These are phyloP conservation scores for Millerozyma miso DNA, from an alignment of 805 yeast genomes.

Conservation along the genomic window DNA sequence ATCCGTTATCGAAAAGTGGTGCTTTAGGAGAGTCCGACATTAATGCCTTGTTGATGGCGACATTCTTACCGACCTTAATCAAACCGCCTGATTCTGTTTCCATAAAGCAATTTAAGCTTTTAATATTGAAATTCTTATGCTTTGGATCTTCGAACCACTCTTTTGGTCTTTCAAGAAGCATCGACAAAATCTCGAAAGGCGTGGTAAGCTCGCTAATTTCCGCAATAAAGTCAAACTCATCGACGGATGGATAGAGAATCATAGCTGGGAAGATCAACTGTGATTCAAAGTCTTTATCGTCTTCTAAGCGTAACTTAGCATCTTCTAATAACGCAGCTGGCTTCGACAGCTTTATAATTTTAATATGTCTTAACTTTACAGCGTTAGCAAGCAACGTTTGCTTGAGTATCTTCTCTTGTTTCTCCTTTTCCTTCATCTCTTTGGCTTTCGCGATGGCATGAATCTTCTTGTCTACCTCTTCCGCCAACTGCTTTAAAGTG, in stretches of 20 bases:
- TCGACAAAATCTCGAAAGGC: conserved; percentile 56
- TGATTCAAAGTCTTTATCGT: conserved; percentile 64
- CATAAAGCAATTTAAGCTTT: conserved; percentile 67
- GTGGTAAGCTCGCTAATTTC: conserved; percentile 71
- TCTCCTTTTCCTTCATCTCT: conserved; percentile 33
- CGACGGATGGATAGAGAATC: conserved; percentile 75
- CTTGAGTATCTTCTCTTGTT: conserved; percentile 38
- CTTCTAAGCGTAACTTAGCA: conserved; percentile 55
- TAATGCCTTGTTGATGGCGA: conserved; percentile 60
- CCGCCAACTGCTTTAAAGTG: conserved; percentile 47
- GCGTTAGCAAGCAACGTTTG: conserved; percentile 53
- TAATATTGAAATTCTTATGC: conserved; percentile 55
- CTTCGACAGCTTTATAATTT: conserved; percentile 43
- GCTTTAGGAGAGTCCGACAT: conserved; percentile 58
- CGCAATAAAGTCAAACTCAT: conserved; percentile 79
- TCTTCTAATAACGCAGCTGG: conserved; percentile 56
- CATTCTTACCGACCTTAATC: conserved; percentile 78
- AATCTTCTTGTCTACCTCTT: conserved; percentile 38
- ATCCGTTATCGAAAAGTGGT: conserved; percentile 71
- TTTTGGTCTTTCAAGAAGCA: conserved; percentile 59
- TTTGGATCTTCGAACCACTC: conserved; percentile 64
- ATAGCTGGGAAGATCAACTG: conserved; percentile 79
- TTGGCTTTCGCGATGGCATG: conserved; percentile 22
- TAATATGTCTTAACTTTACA: conserved; percentile 53
- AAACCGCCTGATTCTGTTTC: conserved; percentile 83